Conservation (phyloP, 2,329 filamentous ascomycete species). For the Pseudogymnoascus pannorum region DNA sequence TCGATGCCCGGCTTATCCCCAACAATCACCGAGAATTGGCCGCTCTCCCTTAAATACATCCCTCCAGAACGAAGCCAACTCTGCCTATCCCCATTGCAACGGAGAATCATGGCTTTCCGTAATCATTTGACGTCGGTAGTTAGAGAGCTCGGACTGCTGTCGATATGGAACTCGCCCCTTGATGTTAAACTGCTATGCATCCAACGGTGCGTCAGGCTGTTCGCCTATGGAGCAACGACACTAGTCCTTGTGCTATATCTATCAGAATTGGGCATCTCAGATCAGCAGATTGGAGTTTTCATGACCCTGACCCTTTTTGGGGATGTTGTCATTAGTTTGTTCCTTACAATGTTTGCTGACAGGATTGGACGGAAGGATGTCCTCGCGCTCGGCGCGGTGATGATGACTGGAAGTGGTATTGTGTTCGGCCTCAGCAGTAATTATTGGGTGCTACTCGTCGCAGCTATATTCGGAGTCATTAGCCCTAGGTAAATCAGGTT, state of each 20-base stretch:
- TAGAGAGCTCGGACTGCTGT: constrained; percentile 38
- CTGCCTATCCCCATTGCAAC: not conserved
- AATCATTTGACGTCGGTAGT: not conserved
- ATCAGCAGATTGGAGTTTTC: constrained; percentile 51
- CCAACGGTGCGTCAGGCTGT: constrained; percentile 54
- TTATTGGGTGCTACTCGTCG: constrained; percentile 51
- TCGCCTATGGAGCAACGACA: constrained; percentile 54
- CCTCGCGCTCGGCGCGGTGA: constrained; percentile 44
- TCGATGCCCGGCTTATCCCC: not conserved
- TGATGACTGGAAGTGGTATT: constrained; percentile 50
- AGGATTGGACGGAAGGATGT: constrained; percentile 45
- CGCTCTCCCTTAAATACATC: not conserved
- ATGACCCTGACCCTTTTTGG: constrained; percentile 58
- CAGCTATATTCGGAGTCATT: constrained; percentile 54
- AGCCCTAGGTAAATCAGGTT: constrained; percentile 40
- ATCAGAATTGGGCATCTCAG: constrained; percentile 40
- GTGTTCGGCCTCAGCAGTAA: constrained; percentile 45
- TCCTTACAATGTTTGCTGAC: constrained; percentile 53
- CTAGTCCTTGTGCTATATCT: constrained; percentile 52
- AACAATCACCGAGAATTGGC: constrained; percentile 1
- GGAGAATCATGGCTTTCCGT: constrained; percentile 1
- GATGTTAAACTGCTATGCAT: constrained; percentile 52
- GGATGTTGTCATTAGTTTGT: constrained; percentile 51
- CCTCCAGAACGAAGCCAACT: not conserved
- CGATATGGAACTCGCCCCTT: constrained; percentile 34